Conservation (phyloP, 257 asterid genomes). For the Eucommia ulmoides region DNA sequence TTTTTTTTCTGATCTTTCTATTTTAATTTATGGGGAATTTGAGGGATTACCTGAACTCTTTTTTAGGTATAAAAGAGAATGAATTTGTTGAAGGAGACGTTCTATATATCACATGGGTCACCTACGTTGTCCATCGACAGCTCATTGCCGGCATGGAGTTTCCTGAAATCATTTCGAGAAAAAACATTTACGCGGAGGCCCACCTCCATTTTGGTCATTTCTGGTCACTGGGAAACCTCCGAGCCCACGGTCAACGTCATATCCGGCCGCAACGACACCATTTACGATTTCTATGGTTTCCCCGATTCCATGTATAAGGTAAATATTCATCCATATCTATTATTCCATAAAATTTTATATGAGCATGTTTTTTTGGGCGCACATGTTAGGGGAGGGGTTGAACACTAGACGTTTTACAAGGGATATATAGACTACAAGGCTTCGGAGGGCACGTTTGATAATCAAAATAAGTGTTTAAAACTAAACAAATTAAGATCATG, state of each 20-base stretch:
- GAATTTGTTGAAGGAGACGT: constrained; percentile 41
- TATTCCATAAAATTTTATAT: too few species aligned
- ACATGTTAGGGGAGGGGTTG: too few species aligned
- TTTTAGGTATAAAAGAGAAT: too few species aligned
- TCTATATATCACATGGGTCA: constrained; percentile 70
- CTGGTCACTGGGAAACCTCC: constrained; percentile 75
- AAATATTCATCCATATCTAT: not conserved
- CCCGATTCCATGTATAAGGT: constrained; percentile 69
- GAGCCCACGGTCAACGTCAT: constrained; percentile 50
- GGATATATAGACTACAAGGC: too few species aligned
- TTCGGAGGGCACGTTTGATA: too few species aligned
- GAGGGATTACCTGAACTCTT: too few species aligned
- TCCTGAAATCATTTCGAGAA: constrained; percentile 37
- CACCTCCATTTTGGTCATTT: constrained; percentile 33
- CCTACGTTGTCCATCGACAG: constrained; percentile 63
- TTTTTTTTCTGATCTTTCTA: too few species aligned
- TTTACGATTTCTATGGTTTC: constrained; percentile 62
- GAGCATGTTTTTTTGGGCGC: too few species aligned
- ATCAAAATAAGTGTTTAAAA: too few species aligned
- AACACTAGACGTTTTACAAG: too few species aligned
- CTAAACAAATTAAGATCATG: too few species aligned
- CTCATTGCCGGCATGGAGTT: constrained; percentile 46
- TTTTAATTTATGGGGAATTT: too few species aligned
- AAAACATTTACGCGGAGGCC: constrained; percentile 34
- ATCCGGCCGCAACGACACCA: constrained; percentile 40